These are phyloP conservation scores for Exobasidium rhododendri DNA, from an alignment of 1,284 basidiomycete genomes.

Conservation along the genomic window DNA sequence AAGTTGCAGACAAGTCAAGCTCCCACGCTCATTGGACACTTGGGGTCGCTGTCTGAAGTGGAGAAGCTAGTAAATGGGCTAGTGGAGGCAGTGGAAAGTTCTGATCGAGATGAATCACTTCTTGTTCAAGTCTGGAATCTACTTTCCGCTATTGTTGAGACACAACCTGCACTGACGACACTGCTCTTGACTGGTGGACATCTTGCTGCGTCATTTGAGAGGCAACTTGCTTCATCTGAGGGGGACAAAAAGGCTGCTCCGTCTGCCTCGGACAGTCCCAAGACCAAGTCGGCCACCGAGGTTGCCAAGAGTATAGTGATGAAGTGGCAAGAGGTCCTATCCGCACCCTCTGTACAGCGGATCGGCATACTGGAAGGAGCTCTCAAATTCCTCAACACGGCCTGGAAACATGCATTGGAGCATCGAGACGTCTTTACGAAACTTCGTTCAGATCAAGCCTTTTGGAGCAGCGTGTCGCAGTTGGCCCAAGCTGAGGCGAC, in stretches of 20 bases:
- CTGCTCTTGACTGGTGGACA: slow-evolving; percentile 74
- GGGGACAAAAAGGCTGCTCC: slow-evolving; percentile 25
- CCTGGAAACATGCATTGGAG: slow-evolving; percentile 78
- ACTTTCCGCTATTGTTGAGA: slow-evolving; percentile 74
- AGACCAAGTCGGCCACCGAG: slow-evolving; percentile 58
- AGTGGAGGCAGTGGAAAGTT: slow-evolving; percentile 48
- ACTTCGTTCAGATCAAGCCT: slow-evolving; percentile 61
- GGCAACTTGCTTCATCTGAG: slow-evolving; percentile 28
- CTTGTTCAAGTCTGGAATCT: slow-evolving; percentile 77
- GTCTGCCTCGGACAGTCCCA: not conserved
- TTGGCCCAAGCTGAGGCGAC: slow-evolving; percentile 67
- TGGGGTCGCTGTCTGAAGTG: slow-evolving; percentile 51
- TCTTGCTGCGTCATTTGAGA: slow-evolving; percentile 54
- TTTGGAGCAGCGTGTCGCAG: slow-evolving; percentile 67
- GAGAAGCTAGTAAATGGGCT: slow-evolving; percentile 35
- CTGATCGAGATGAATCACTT: slow-evolving; percentile 66
- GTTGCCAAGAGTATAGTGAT: slow-evolving; percentile 65
- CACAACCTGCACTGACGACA: slow-evolving; percentile 79
- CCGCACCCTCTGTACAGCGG: slow-evolving; percentile 34
- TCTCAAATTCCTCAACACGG: slow-evolving; percentile 72
- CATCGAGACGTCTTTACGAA: slow-evolving; percentile 65
- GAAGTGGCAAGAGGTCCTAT: slow-evolving; percentile 71
- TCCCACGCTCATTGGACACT: slow-evolving; percentile 35
- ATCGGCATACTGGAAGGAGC: slow-evolving; percentile 66
- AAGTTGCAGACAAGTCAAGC: slow-evolving; percentile 2